phyloP scores from a whole-genome alignment of 2,329 filamentous ascomycete genomes.

The Beauveria bassiana region DNA sequence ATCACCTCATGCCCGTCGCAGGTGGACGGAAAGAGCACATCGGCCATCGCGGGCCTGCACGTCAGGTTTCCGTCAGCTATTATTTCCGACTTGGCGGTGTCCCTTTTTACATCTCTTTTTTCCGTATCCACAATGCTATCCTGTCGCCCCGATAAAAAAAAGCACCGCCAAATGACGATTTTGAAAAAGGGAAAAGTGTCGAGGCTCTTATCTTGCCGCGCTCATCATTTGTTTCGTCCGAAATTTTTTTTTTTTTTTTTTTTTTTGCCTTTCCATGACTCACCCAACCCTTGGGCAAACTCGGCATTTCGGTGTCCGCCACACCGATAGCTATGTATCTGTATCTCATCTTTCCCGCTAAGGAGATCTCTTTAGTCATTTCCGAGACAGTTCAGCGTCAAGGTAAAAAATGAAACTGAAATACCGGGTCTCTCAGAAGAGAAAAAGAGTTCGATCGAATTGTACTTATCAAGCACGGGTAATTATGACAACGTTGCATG shows the following conservation, averaged over 20 bases:
- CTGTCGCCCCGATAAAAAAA: not conserved
- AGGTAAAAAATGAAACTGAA: not conserved
- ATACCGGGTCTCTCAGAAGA: not conserved
- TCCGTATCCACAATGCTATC: not conserved
- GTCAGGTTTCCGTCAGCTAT: not conserved
- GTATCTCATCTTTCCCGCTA: too few species aligned
- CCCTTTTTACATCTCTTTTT: not conserved
- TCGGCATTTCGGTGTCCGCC: not conserved
- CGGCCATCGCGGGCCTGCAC: not conserved
- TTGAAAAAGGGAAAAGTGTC: not conserved
- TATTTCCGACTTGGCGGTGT: slow-evolving; percentile 1
- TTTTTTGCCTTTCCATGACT: not conserved
- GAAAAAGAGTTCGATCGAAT: not conserved
- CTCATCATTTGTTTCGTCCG: not conserved
- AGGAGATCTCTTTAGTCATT: too few species aligned
- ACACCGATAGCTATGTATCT: not conserved
- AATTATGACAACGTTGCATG: not conserved
- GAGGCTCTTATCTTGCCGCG: not conserved
- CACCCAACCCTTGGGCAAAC: not conserved
- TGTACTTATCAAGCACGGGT: not conserved
- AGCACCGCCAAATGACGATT: not conserved
- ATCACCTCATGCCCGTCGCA: not conserved
- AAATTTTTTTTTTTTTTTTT: too few species aligned
- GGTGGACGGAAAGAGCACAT: not conserved
- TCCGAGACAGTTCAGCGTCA: too few species aligned